Conservation (phyloP, 2,329 filamentous ascomycete species). For the Stagonosporopsis vannaccii region DNA sequence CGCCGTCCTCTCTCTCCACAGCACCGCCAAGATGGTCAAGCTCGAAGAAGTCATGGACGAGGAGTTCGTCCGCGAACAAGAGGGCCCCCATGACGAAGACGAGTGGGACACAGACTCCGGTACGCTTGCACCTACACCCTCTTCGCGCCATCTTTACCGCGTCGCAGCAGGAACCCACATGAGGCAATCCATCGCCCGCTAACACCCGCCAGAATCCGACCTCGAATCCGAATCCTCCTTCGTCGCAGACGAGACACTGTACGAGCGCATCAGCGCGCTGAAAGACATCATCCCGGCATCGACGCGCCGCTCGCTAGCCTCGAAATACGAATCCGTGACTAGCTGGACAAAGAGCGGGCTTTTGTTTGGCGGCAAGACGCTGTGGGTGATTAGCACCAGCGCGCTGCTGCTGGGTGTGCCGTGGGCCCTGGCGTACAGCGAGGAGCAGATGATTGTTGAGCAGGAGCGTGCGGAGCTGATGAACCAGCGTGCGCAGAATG, state of each 20-base stretch:
- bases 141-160: background rate
- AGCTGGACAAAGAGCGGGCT: conserved; percentile 67
- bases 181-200: background rate
- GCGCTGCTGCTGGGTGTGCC: conserved; percentile 90
- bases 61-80: conserved; percentile 80
- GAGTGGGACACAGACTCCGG: conserved; percentile 94
- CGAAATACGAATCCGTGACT: conserved; percentile 59
- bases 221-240: conserved; percentile 17
- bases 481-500: conserved; percentile 83
- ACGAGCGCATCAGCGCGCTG: conserved; percentile 73
- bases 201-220: conserved; percentile 14
- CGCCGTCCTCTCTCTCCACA: background rate
- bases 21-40: conserved; percentile 78
- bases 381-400: conserved; percentile 91
- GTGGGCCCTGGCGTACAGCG: conserved; percentile 88
- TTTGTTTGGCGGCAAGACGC: conserved; percentile 79
- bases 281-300: conserved; percentile 84
- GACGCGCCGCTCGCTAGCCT: conserved; percentile 65
- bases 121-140: conserved; percentile 54
- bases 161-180: background rate
- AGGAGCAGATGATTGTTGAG: conserved; percentile 96
- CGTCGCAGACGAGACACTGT: conserved; percentile 53
- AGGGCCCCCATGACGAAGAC: conserved; percentile 75
- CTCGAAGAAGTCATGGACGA: conserved; percentile 97
- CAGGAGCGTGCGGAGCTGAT: conserved; percentile 98